Conservation (phyloP, 352 stramenopile genomes). For the Thraustochytrium sp. region DNA sequence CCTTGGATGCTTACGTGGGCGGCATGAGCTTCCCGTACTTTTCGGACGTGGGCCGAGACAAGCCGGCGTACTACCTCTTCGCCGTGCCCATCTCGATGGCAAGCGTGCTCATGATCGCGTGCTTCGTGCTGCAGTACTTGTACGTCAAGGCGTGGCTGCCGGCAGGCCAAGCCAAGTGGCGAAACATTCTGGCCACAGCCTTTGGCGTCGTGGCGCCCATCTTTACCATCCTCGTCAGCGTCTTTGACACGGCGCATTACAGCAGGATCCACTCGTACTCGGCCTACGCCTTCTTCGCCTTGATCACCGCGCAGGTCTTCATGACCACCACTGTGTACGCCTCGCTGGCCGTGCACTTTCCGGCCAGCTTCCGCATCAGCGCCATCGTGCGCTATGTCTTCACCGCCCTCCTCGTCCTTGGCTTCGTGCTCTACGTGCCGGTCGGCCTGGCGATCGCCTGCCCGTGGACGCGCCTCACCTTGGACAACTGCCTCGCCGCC, state of each 20-base stretch:
- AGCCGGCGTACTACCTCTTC: constrained; percentile 31
- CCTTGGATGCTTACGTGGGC: constrained; percentile 10
- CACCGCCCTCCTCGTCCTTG: not conserved
- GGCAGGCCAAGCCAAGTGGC: not conserved
- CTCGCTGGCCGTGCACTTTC: not conserved
- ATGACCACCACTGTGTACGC: not conserved
- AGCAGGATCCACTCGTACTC: not conserved
- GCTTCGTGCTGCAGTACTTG: constrained; percentile 19
- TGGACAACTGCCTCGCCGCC: not conserved
- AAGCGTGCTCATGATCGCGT: not conserved
- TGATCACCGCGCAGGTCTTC: not conserved
- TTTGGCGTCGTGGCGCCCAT: constrained; percentile 19
- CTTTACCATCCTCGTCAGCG: not conserved
- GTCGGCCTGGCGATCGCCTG: constrained; percentile 6
- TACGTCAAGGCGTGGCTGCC: constrained; percentile 11
- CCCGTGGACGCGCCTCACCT: not conserved
- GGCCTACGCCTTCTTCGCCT: constrained; percentile 28
- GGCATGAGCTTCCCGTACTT: constrained; percentile 9
- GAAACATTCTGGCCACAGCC: not conserved
- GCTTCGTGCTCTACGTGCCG: constrained; percentile 24
- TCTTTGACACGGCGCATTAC: constrained; percentile 30
- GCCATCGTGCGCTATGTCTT: not conserved
- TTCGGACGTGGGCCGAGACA: constrained; percentile 18
- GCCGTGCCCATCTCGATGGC: not conserved
- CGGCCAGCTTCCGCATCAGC: too few species aligned